phyloP scores from a whole-genome alignment of 768 basidiomycete species.

The Boletus fagicola region DNA sequence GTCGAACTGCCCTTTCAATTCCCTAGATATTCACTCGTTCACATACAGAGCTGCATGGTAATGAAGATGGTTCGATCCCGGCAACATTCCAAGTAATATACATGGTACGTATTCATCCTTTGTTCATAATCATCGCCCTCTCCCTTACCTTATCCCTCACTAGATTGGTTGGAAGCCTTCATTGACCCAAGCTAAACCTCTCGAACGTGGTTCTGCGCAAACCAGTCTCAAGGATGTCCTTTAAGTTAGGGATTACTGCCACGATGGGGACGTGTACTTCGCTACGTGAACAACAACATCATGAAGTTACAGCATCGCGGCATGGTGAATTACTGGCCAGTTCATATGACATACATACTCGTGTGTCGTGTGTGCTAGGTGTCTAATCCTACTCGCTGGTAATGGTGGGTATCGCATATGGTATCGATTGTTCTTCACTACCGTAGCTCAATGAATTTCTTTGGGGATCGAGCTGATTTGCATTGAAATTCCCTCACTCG shows the following conservation, averaged over 20 bases:
- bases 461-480: neutral
- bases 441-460: neutral
- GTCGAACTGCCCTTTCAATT: constrained; percentile 6
- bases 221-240: constrained; percentile 63
- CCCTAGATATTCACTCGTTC: neutral
- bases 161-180: constrained; percentile 83
- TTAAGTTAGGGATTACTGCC: constrained; percentile 16
- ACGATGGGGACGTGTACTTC: neutral
- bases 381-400: neutral
- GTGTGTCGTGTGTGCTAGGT: neutral
- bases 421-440: neutral
- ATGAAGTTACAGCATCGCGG: too few species aligned
- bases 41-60: constrained; percentile 72
- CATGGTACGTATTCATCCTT: constrained; percentile 55
- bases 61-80: constrained; percentile 79
- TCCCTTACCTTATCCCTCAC: neutral
- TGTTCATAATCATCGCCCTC: neutral
- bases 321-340: neutral
- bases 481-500: neutral
- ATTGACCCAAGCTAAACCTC: constrained; percentile 60
- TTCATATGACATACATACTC: neutral
- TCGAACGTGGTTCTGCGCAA: constrained; percentile 60
- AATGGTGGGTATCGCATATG: neutral
- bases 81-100: constrained; percentile 97
- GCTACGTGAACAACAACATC: neutral